Percentiles rank a stretch among this genome's conserved stretches.
Conservation (phyloP, 768 basidiomycete genomes). For the Pholiota molesta region DNA sequence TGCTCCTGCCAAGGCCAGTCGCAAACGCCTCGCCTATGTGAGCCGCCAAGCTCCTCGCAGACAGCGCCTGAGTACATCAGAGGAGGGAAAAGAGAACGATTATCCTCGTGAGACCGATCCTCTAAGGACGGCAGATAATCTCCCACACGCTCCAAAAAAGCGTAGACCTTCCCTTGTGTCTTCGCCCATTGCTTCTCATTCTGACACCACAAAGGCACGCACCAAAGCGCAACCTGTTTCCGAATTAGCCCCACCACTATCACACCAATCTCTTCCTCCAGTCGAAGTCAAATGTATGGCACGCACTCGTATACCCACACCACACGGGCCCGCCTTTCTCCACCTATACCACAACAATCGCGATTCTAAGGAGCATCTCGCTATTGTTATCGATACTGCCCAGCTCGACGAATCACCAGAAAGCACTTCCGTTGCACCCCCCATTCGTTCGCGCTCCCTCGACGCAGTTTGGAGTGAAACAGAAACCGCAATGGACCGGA, state of each 20-base stretch:
- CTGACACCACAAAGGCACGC: constrained; percentile 28
- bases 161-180: constrained; percentile 38
- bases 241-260: constrained; percentile 22
- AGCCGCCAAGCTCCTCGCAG: constrained; percentile 79
- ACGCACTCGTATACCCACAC: constrained; percentile 95
- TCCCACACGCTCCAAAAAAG: constrained; percentile 42
- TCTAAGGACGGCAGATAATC: constrained; percentile 40
- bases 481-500: constrained; percentile 93
- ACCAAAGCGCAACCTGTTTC: constrained; percentile 25
- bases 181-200: constrained; percentile 21
- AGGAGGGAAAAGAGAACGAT: constrained; percentile 57
- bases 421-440: constrained; percentile 41
- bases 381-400: constrained; percentile 90
- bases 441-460: constrained; percentile 79
- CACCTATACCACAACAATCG: constrained; percentile 94
- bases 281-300: constrained; percentile 93
- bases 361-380: constrained; percentile 94
- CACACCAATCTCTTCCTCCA: constrained; percentile 28
- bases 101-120: constrained; percentile 39
- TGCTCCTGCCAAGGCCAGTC: constrained; percentile 36
- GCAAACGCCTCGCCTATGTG: constrained; percentile 59
- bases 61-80: constrained; percentile 45
- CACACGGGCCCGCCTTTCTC: constrained; percentile 90
- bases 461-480: constrained; percentile 82
- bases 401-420: constrained; percentile 63